Evolutionary conservation across 805 yeast genomes (phyloP), one percentile per base, ranked within the genome.

Genomic region (Candida sithepensis): DNA sequence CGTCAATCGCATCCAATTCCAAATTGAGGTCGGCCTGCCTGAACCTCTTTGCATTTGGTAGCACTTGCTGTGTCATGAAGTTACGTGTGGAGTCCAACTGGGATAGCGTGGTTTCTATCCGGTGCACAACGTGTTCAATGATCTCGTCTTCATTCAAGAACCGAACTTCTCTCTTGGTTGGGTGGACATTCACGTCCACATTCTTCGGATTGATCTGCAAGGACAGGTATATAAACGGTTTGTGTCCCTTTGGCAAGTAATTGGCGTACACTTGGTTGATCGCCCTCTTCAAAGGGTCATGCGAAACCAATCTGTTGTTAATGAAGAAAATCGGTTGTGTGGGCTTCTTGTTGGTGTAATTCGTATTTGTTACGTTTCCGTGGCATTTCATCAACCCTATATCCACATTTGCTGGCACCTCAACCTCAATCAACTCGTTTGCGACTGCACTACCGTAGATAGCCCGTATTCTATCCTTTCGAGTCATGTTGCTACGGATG

Each of bases 131-230:
- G 32, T 60, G 56, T 36, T 83, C 89, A 10, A 88, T 77, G 19
- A 94, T 89, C 60, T 91, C 97, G 40, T 85, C 94, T 57, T 94
- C 97, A 62, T 81, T 66, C 32, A 94, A 68, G 61, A 94, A 90
- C 39, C 95, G 65, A 2, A 94, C 97, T 58, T 92, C 97, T 49
- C 92, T 75, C 57, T 94, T 94, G 0, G 98, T 92, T 0, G 99
- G 99, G 61, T 94, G 99, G 13, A 94, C 84, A 61, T 94, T 94
- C 14, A 94, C 98, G 63, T 94, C 99, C 7, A 94, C 74, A 50
- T 84, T 82, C 30, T 67, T 68, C 0, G 97, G 87, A 20, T 74
- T 70, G 2, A 94, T 79, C 18, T 70, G 69, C n/a, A 94, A 62
- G 42, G 87, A 74, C 44, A 94, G 49, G 64, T 90, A 94, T 1